Conservation (phyloP, 148 eudicot species). For the Chenopodium album region DNA sequence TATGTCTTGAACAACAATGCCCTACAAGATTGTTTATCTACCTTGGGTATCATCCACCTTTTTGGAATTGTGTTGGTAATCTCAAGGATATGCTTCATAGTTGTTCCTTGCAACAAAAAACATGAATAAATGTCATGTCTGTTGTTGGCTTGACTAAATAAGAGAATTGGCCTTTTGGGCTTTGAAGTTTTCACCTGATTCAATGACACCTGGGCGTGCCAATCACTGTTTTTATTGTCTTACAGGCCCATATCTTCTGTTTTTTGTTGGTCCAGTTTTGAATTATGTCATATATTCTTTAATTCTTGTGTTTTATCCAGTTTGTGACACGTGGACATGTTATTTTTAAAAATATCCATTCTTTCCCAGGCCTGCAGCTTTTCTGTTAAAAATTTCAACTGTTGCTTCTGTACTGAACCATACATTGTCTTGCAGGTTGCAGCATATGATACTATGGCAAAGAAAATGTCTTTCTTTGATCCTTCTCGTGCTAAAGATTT, state of each 20-base stretch:
- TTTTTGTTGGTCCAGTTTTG: not conserved
- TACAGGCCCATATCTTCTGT: not conserved
- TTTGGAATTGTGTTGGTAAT: not conserved
- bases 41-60: not conserved
- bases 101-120: not conserved
- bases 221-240: not conserved
- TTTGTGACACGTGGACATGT: not conserved
- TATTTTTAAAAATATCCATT: not conserved
- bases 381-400: not conserved
- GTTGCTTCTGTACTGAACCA: not conserved
- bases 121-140: slow-evolving; percentile 10
- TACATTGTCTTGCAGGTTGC: slow-evolving; percentile 54
- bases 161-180: not conserved
- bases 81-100: not conserved
- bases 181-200: not conserved
- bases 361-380: not conserved
- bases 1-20: not conserved
- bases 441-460: slow-evolving; percentile 69
- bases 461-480: slow-evolving; percentile 77
- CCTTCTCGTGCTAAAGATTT: slow-evolving; percentile 84
- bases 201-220: not conserved
- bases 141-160: not conserved
- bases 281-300: not conserved
- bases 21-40: not conserved
- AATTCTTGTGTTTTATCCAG: not conserved